Evolutionary conservation across 148 eudicot genomes (phyloP), one percentile per base, ranked within the genome.

Genomic region (Silene uniflora): DNA sequence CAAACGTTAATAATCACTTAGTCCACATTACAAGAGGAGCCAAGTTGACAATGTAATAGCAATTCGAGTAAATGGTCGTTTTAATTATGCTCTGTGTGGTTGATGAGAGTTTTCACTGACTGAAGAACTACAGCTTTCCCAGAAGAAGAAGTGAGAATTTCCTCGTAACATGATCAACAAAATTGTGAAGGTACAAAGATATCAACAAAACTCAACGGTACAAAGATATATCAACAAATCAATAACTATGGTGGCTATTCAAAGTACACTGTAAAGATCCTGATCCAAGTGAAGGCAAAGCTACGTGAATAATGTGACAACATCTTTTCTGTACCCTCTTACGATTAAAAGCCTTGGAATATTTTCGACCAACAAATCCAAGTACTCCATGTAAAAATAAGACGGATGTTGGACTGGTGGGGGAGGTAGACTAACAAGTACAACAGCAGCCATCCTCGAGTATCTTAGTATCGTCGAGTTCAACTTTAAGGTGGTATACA

Each of bases 391-490:
- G 84, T 85, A 95, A 69, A 95, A 89, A 71, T 89, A 89, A 0
- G 94, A 79, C 0, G 99, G 99, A 78, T 95, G 99, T 82, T 88
- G 78, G 58, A 78, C 29, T 11, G 99, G 99, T 6, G 99, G 99
- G 0, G 98, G 99, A 0, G 99, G 97, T 39, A 95, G 75, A 69
- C 99, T 95, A 21, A 95, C 98, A 13, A 95, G 91, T 77, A 95
- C 98, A 3, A 92, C 97, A 3, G 99, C 97, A 1, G 99, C 92
- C 99, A 95, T 95, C 76, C 97, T 92, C 6, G 99, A 95, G 83
- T 95, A 84, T 58, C 84, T 84, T 55, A 92, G 77, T 62, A 95
- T 91, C 1, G 90, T 87, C 4, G 97, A 89, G 46, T 95, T 95
- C 84, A 95, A 79, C 87, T 91, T 95, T 80, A 95, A 76, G 3